These are phyloP conservation scores for Papilionanthe hybrid DNA, from an alignment of 116 monocot species.

Conservation along the genomic window DNA sequence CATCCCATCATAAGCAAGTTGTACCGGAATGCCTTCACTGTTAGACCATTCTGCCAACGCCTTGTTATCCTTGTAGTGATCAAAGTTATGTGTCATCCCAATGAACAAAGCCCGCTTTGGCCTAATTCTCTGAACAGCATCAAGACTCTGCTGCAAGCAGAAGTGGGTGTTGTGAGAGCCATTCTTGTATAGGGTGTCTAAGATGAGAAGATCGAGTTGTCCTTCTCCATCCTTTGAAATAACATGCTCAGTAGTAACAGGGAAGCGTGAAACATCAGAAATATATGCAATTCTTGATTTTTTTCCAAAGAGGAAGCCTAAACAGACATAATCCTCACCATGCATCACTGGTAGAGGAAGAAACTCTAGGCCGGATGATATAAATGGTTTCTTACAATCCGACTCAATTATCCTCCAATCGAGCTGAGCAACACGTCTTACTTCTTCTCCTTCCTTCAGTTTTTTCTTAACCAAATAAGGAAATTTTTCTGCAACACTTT, in stretches of 20 bases:
- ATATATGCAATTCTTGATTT: constrained; percentile 87
- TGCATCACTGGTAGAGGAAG: constrained; percentile 94
- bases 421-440: constrained; percentile 89
- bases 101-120: constrained; percentile 77
- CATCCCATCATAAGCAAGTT: constrained; percentile 83
- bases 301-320: constrained; percentile 87
- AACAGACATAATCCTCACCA: constrained; percentile 86
- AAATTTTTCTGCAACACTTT: constrained; percentile 67
- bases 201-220: too few species aligned
- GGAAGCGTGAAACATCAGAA: constrained; percentile 95
- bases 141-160: constrained; percentile 77
- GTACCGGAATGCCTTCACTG: constrained; percentile 93
- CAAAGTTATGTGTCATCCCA: constrained; percentile 95
- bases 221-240: too few species aligned
- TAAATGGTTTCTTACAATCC: constrained; percentile 58
- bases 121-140: constrained; percentile 79
- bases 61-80: constrained; percentile 77
- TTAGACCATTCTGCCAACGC: constrained; percentile 76
- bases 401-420: constrained; percentile 85
- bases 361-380: constrained; percentile 79
- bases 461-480: constrained; percentile 77
- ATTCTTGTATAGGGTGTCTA: too few species aligned
- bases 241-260: constrained; percentile 68
- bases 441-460: constrained; percentile 77
- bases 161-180: constrained; percentile 67